Base-by-base conservation (phyloP, 768 basidiomycete species). In the Lactifluus piperatus region DNA sequence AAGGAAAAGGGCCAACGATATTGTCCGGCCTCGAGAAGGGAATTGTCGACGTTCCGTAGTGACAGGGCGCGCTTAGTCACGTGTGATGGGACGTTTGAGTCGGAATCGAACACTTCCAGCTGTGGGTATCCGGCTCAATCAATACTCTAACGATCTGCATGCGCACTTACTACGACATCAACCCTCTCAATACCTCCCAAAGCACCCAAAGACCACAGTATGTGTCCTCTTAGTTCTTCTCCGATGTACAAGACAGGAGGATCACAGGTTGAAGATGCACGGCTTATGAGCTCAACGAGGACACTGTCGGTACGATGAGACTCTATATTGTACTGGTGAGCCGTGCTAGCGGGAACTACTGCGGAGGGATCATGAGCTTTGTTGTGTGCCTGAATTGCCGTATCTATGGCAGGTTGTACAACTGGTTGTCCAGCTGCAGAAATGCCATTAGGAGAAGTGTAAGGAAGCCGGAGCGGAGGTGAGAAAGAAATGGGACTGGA, bases 251-350 rank as follows among this genome's bases (percentile, higher is more conserved):
- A 45, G 16, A 50, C 5, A 6, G 58, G 60, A 5, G 43, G 7
- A 36, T 57, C 45, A 3, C 16, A 20, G 36, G 24, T n/a, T 24
- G 55, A 36, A n/a, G 1, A 6, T 14, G 56, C 51, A 13, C 39
- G 56, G 44, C 63, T 64, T 9, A 1, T 16, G 45, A 62, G 10
- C 24, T n/a, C 26, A n/a, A 64, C 29, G 29, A 11, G 8, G 11
- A 61, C 63, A 45, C 51, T 58, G 14, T 54, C 53, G 41, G n/a
- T 62, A 11, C 60, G 60, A 45, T 56, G 52, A 16, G 60, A 58
- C 37, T 24, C 24, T 7, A 64, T 24, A 30, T 18, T 39, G 37
- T 39, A 39, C 18, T 7, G 37, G 37, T 34, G 34, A 13, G 13
- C 6, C 10, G 10, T 34, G 10, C 13, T 34, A 13, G 34, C 9